Percentiles rank a stretch among this genome's conserved stretches.
These are phyloP conservation scores for Diaporthe sp. DNA, from an alignment of 2,329 filamentous ascomycete genomes.

Conservation along the genomic window DNA sequence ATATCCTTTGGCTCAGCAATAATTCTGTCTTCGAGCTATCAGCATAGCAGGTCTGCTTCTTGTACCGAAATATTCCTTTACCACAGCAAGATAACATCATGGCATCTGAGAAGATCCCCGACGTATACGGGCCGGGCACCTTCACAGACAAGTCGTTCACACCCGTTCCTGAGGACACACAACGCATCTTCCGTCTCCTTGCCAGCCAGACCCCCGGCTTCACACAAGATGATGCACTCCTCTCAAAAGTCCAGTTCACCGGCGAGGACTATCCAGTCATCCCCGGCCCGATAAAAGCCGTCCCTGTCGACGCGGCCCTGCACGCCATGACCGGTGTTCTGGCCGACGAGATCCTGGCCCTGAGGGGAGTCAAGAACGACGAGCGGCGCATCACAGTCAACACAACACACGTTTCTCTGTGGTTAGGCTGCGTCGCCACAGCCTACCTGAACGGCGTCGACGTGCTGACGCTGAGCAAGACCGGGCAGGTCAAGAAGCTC, in stretches of 20 bases:
- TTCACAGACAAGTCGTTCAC: conserved; percentile 47
- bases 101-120: conserved; percentile 42
- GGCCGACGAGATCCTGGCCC: conserved; percentile 51
- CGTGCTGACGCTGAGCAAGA: conserved; percentile 46
- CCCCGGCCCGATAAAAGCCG: conserved; percentile 53
- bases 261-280: conserved; percentile 50
- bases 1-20: not conserved
- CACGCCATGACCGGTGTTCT: conserved; percentile 55
- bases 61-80: too few species aligned
- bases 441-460: conserved; percentile 55
- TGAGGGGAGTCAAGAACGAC: conserved; percentile 47
- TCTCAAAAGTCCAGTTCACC: conserved; percentile 49
- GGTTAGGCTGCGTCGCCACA: conserved; percentile 56
- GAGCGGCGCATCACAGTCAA: conserved; percentile 55
- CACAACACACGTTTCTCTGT: conserved; percentile 61
- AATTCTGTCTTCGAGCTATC: not conserved
- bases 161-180: conserved; percentile 48
- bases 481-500: conserved; percentile 49
- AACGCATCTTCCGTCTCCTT: conserved; percentile 50
- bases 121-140: conserved; percentile 51
- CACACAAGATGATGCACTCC: conserved; percentile 46
- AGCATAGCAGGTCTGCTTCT: not conserved
- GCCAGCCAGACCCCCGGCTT: conserved; percentile 51
- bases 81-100: conserved; percentile 30
- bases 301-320: conserved; percentile 49